Evolutionary conservation across 2,329 filamentous ascomycete genomes (phyloP), one percentile per base, ranked within the genome.

Genomic region (Cytospora leucostoma): DNA sequence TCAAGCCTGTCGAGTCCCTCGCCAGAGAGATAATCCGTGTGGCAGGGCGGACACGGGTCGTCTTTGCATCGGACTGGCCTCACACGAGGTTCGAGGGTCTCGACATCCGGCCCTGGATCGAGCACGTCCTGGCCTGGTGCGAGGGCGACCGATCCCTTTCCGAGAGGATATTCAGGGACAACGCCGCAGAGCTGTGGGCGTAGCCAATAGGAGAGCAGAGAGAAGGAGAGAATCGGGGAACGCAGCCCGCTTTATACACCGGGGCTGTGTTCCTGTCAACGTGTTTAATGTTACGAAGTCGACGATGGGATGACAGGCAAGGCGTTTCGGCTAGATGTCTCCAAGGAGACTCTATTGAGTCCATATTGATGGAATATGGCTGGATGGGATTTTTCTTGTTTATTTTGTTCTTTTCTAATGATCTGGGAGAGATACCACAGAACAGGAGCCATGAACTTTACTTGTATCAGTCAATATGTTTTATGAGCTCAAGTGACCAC

Each of bases 71-170:
- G n/a, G 68, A 70, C 64, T 69, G 70, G 70, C 69, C 70, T 27
- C 70, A 71, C 65, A 88, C 86, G 3, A 76, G 85, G 13, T 88
- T 83, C 64, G 82, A 86, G 27, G 80, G 80, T 2, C 67, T 86
- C 2, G 80, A 88, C 68, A 82, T 87, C 27, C 75, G 71, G 54
- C 81, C 80, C 0, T 88, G 83, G 70, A 77, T 85, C 34, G 77
- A 84, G 63, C 76, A 73, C 59, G 82, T 84, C 56, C 70, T 88
- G 61, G 75, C 80, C 15, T 83, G 83, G 78, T 85, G 83, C 67
- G 77, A 74, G 1, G 74, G 76, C 1, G 75, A 81, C 59, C 73
- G 76, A 6, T 67, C 72, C 8, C 70, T 85, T 44, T 73, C 78
- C 27, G 76, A 82, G 59, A 78, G 80, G 56, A 70, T 88, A 0